Base-by-base conservation (phyloP, 1,284 basidiomycete species). In the Rhodotorula sp. region DNA sequence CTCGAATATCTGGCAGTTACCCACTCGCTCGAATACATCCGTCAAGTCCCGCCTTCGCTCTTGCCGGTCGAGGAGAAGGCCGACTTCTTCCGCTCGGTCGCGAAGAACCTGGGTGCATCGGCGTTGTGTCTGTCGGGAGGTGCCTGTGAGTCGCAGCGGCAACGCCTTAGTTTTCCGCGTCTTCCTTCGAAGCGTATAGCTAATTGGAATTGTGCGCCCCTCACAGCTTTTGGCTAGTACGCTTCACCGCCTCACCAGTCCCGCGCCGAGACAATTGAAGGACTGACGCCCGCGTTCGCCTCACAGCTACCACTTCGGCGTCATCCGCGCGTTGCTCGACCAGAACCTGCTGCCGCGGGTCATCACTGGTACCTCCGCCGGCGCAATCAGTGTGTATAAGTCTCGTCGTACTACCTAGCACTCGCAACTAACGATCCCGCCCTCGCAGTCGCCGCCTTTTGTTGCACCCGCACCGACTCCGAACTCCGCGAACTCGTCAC, bases 51-150 rank as follows among this genome's bases (percentile, higher is more conserved):
- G 0, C 59, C 71, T 2, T 67, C 76, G 22, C 87, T 89, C 47
- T 82, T 98, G 11, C 86, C 90, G 0, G 82, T 87, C 15, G 91
- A 96, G 71, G 92, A 96, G 81, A 99, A 98, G 83, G 87, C 88
- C 74, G 85, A 87, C 9, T 97, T 99, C 80, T 99, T 96, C 83
- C 90, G 91, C 79, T 88, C 86, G 68, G 87, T 90, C 54, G 92
- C 92, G 78, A 90, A 84, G 69, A 96, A 97, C 80, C 86, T 96
- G 32, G 95, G 95, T 73, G 84, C 85, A n/a, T 86, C 90, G 59
- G 96, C 95, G 0, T 82, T 99, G 9, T 98, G 95, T 80, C 84
- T 99, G 10, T 94, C 91, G 20, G 95, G 95, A 27, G 95, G 95
- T 20, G 95, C 91, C 5, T 44, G 62, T 63, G 46, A 30, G 62